Evolutionary conservation across 169 alveolate species (phyloP), one percentile per base, ranked within the genome.

Genomic region (Plasmodium billcollinsi): DNA sequence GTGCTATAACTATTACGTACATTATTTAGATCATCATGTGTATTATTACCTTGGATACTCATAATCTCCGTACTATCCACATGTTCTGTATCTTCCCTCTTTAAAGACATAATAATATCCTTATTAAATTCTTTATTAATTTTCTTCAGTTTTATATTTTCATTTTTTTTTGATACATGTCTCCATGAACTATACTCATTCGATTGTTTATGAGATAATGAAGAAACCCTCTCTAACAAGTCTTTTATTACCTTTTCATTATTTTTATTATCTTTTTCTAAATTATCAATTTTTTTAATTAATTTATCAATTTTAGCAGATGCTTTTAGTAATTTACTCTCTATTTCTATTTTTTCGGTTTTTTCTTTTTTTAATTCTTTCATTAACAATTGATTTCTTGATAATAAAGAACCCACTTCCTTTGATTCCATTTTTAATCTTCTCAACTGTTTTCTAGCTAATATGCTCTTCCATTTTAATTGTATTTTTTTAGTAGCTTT

Each of bases 381-480:
- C 24, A 83, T 93, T 63, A 94, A 74, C 12, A 20, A 50, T 70
- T 94, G 96, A 33, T 90, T 92, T 63, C 74, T 92, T 86, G 90
- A 50, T 18, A 94, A 74, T 75, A 94, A 76, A 6, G 92, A 88
- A 2, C 96, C 96, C 12, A 80, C 88, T 67, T 89, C 90, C 72
- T 94, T 94, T 7, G 96, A 93, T 85, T 95, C 97, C 61, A 89
- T 94, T 56, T 94, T 94, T 62, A 95, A 95, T 74, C 94, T 91
- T 56, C 93, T 89, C 58, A 96, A 88, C 26, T 93, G 93, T 45
- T 95, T 93, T 26, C 96, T 74, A 0, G 98, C 98, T 58, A 94
- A 62, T 29, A 71, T 86, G 1, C 96, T 90, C 49, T 95, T 88
- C 97, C 97, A 94, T 21, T 88, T 91, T 9, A 89, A 74, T 56